phyloP scores from a whole-genome alignment of 2,329 filamentous ascomycete species.

The Microcyclospora pomicola region DNA sequence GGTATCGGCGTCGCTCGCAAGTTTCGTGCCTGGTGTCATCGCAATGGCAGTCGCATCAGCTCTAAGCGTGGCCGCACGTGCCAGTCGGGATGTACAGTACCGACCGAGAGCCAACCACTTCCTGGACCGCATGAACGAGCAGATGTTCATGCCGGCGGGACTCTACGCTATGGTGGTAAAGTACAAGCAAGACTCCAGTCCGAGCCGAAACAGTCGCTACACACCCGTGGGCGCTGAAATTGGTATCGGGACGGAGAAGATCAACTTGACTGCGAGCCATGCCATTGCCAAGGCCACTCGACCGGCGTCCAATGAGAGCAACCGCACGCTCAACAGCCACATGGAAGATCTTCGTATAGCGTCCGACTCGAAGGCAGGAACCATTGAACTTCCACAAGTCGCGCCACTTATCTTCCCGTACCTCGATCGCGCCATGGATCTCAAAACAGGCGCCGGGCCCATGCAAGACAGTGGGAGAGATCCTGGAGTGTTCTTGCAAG shows the following conservation, averaged over 20 bases:
- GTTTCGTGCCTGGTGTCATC: slow-evolving; percentile 28
- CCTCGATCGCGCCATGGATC: slow-evolving; percentile 22
- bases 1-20: slow-evolving; percentile 23
- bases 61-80: slow-evolving; percentile 30
- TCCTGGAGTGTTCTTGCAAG: slow-evolving; percentile 27
- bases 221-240: slow-evolving; percentile 2
- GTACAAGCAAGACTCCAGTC: slow-evolving; percentile 11
- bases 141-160: slow-evolving; percentile 44
- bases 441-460: slow-evolving; percentile 11
- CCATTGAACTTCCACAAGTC: slow-evolving; percentile 30
- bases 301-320: slow-evolving; percentile 1
- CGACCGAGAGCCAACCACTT: slow-evolving; percentile 37
- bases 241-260: slow-evolving; percentile 9
- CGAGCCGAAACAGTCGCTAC: slow-evolving; percentile 9
- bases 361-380: slow-evolving; percentile 27
- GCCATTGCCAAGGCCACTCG: slow-evolving; percentile 15
- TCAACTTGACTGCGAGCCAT: slow-evolving; percentile 26
- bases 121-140: slow-evolving; percentile 41
- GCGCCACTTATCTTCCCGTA: slow-evolving; percentile 38
- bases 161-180: slow-evolving; percentile 41
- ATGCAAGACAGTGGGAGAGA: slow-evolving; percentile 18
- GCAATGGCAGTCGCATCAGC: slow-evolving; percentile 31
- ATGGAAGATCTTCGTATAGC: slow-evolving; percentile 26
- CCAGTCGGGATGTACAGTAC: slow-evolving; percentile 27
- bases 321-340: slow-evolving; percentile 10